Evolutionary conservation across 768 basidiomycete species (phyloP), one percentile per base, ranked within the genome.

Genomic region (Astraeus odoratus): DNA sequence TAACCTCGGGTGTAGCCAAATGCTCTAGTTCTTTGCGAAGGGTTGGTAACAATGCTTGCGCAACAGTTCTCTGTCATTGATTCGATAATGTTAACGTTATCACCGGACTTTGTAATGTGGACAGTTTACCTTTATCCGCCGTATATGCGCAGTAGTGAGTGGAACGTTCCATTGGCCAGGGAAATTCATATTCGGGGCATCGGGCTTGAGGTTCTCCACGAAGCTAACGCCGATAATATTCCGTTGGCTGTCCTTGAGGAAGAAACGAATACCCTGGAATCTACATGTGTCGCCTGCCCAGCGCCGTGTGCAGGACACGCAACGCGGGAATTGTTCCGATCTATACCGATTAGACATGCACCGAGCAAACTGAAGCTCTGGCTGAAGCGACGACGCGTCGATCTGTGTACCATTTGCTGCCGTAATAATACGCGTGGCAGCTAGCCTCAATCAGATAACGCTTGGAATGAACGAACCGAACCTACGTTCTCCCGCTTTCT

Each of bases 211-310:
- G 49, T 71, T 74, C 63, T 83, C 82, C 26, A 78, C 75, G 53
- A 88, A 90, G 52, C 80, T 78, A 43, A 86, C 75, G 18, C 79
- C 83, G 36, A 78, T 71, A 38, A 86, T 75, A 34, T 74, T 73
- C 49, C 73, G 65, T 31, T 79, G 68, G 31, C 63, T 50, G 48
- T 86, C 78, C 50, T 83, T 80, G 55, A 85, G 68, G 63, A 90
- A 83, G 57, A 78, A 85, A 16, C 87, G 78, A 51, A 90, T 84
- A n/a, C 80, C 79, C 60, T 89, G 87, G 64, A 90, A 90, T 20
- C 87, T 80, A 57, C 87, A 90, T 2, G 86, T 88, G 58, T 90
- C 87, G 31, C 87, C 86, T 1, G 86, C 86, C 86, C 87, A 89
- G 19, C 87, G 81, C 33, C 87, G 81, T 26, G 83, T 88, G 61